Base-by-base conservation (phyloP, 202 grass and related monocot genomes). In the Zoysia matrella region DNA sequence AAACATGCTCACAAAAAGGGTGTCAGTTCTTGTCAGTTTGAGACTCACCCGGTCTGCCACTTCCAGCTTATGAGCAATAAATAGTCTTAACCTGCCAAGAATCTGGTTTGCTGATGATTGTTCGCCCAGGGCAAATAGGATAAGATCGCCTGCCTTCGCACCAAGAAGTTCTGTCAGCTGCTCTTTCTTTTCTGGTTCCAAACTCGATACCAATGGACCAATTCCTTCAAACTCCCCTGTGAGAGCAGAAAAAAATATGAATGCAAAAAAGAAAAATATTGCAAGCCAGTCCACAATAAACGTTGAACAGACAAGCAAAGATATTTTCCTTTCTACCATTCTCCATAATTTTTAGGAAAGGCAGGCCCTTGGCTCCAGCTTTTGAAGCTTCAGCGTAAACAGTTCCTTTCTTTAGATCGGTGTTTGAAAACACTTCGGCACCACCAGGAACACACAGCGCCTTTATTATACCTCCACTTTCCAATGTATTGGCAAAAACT, bases 311-410 rank as follows among this genome's bases (percentile, higher is more conserved):
- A 57, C 18, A 42, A 78, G 53, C 18, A 45, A 58, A 73, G 5
- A 65, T 54, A 36, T 36, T 78, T 78, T n/a, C 1, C 8, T 50
- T 67, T 85, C 30, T 98, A 98, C 95, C 95, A 54, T 89, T 91
- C 46, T 95, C 92, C 80, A 90, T 86, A 85, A 91, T 80, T 80
- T 98, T 98, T 73, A 98, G 85, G 85, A 98, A 98, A 86, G 95
- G 95, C 54, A 98, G 78, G 48, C 92, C 95, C 84, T 95, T 98
- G 12, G 95, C 95, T 80, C 95, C 92, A 90, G 89, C 73, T 87
- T 95, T 98, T 75, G 90, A 93, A 85, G 92, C 92, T 82, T 93
- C 87, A 80, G 67, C 79, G 71, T 93, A 95, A 60, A 98, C 77
- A 85, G 87, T 83, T 78, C 95, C 95, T 78, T 95, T 98, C 79